Conservation (phyloP, 192 early-diverging fungal species). For the Linderina pennispora region DNA sequence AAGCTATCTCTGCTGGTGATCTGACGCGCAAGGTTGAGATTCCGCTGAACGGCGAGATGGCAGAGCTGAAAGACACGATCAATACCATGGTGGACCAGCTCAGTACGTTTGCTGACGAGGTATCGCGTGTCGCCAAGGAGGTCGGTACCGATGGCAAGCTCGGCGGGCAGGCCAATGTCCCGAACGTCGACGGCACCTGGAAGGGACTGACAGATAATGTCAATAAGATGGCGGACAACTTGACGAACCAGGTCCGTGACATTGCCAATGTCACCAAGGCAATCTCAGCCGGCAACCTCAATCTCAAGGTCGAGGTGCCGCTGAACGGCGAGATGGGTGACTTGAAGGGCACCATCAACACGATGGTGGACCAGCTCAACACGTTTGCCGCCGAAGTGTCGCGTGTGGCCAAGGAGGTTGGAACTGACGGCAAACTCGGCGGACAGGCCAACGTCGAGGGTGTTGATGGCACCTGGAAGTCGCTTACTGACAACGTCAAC, state of each 20-base stretch:
- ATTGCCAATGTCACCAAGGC: constrained; percentile 58
- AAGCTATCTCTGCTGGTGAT: constrained; percentile 61
- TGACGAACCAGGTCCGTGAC: constrained; percentile 60
- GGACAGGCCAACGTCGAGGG: constrained; percentile 49
- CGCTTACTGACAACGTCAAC: constrained; percentile 58
- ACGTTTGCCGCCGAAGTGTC: constrained; percentile 62
- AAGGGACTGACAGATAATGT: constrained; percentile 58
- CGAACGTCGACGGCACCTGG: constrained; percentile 55
- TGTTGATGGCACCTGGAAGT: constrained; percentile 55
- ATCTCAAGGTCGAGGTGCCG: constrained; percentile 41
- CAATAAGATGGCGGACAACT: constrained; percentile 59
- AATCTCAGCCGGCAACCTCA: constrained; percentile 51
- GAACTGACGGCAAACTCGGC: constrained; percentile 61
- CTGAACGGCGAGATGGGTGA: constrained; percentile 56
- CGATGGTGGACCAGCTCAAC: constrained; percentile 56
- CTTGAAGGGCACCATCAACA: constrained; percentile 58
- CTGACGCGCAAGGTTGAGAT: constrained; percentile 54
- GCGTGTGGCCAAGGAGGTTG: constrained; percentile 60
- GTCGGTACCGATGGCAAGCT: constrained; percentile 64
- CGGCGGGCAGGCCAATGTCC: constrained; percentile 58
- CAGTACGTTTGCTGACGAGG: constrained; percentile 55
- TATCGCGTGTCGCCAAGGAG: constrained; percentile 56
- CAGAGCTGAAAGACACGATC: constrained; percentile 54
- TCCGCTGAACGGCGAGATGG: constrained; percentile 54
- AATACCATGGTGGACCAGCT: constrained; percentile 67